Base-by-base conservation (phyloP, 2,329 filamentous ascomycete species). In the Zasmidium citrigriseum region DNA sequence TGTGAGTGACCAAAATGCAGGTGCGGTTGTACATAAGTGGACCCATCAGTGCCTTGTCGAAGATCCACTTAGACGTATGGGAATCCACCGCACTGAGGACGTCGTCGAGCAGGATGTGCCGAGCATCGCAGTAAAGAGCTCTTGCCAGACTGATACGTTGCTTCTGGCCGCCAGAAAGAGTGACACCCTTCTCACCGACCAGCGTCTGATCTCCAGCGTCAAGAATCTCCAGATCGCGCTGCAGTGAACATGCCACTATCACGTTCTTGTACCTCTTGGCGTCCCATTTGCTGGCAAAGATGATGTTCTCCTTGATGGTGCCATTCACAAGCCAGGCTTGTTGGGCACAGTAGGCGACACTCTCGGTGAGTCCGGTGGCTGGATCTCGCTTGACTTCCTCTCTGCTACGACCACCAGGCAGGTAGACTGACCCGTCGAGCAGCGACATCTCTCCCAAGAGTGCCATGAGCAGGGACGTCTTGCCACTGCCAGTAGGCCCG, bases 21-120 rank as follows among this genome's bases (percentile, higher is more conserved):
- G 95, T 98, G 45, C 95, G 87, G 70, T 87, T 83, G 58, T 83
- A 79, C 95, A 99, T 98, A 52, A 99, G 77, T 4, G 91, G 90
- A 1, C 95, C 95, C 67, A 88, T 88, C 63, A 99, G 88, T 59
- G 93, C 96, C 75, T 96, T 89, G 72, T 89, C 89, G 77, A 98
- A 98, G 65, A 99, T 98, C 88, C 96, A 97, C 74, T 97, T 96
- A 1, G 93, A 93, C 0, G 95, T 98, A 69, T 99, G 95, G 2
- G 95, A 96, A 74, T 99, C 95, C 29, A 99, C 95, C 24, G 95
- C 95, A 71, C 93, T 97, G 46, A 99, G 82, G 63, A 96, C 96
- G 74, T 99, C 95, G 70, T 99, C 95, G 51, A 99, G 82, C 11
- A 99, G 83, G 16, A 99, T 78, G 73, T 98, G 93, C 54, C 88